Evolutionary conservation across 345 rosid species (phyloP).

Genomic region (Hypericum androsaemum): DNA sequence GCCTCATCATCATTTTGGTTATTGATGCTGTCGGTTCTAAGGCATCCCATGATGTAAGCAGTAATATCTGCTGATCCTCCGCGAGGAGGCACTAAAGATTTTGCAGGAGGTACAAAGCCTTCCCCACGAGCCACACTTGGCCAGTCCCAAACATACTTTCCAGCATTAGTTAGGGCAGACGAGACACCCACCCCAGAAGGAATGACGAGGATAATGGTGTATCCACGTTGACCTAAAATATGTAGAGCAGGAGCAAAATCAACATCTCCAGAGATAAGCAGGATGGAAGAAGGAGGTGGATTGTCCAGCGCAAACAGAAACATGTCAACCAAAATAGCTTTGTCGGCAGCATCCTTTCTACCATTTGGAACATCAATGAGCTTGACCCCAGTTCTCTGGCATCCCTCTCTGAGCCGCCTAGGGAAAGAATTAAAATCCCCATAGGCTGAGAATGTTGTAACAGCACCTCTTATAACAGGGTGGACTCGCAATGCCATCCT

Average conservation of each 20-base stretch:
- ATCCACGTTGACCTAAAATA: slow-evolving; percentile 89
- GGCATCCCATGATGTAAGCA: slow-evolving; percentile 47
- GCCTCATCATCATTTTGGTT: slow-evolving; percentile 63
- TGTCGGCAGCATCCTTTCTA: slow-evolving; percentile 95
- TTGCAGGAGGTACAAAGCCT: slow-evolving; percentile 60
- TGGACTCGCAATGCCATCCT: slow-evolving; percentile 86
- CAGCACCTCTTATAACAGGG: slow-evolving; percentile 71
- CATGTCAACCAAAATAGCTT: slow-evolving; percentile 93
- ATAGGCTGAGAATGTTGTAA: slow-evolving; percentile 72
- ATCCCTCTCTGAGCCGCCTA: slow-evolving; percentile 87
- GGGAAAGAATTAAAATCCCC: slow-evolving; percentile 97
- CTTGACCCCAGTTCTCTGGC: slow-evolving; percentile 93
- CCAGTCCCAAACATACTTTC: slow-evolving; percentile 98
- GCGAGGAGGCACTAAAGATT: slow-evolving; percentile 34
- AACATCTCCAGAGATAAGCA: slow-evolving; percentile 92
- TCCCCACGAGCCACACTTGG: slow-evolving; percentile 92
- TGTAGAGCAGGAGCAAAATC: slow-evolving; percentile 97
- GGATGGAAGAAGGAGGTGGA: slow-evolving; percentile 76
- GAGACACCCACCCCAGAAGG: slow-evolving; percentile 81
- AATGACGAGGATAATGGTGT: slow-evolving; percentile 72
- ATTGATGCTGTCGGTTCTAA: slow-evolving; percentile 34
- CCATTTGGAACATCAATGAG: slow-evolving; percentile 95
- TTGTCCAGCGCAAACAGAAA: slow-evolving; percentile 89
- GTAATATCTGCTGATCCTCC: slow-evolving; percentile 28
- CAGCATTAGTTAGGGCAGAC: slow-evolving; percentile 79